phyloP scores from a whole-genome alignment of 1,284 basidiomycete genomes.

The Rhodotorula sp. region DNA sequence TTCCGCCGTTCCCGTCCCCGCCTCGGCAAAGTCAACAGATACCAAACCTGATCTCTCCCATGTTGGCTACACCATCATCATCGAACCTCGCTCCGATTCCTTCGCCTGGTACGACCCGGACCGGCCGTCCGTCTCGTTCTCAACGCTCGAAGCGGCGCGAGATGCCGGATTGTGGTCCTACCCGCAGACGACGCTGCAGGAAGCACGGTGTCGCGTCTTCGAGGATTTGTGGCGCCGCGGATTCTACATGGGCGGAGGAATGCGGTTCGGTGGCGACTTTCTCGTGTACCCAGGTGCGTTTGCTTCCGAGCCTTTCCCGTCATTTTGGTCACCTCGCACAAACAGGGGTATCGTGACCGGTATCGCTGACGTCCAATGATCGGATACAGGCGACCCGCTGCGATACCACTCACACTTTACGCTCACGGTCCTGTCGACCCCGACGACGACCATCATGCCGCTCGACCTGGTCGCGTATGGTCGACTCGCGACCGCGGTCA shows the following conservation, averaged over 20 bases:
- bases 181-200: conserved; percentile 63
- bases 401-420: conserved; percentile 97
- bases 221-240: conserved; percentile 74
- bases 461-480: conserved; percentile 95
- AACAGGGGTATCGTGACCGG: no score
- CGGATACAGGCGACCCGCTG: conserved; percentile 75
- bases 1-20: conserved; percentile 31
- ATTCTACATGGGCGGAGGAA: conserved; percentile 78
- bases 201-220: conserved; percentile 71
- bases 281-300: conserved; percentile 85
- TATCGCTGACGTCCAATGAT: not conserved
- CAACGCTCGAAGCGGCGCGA: conserved; percentile 62
- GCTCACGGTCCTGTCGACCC: conserved; percentile 71
- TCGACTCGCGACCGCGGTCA: conserved; percentile 91
- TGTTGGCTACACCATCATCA: conserved; percentile 44
- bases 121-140: conserved; percentile 52
- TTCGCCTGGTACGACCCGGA: conserved; percentile 62
- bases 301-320: not conserved
- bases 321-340: not conserved
- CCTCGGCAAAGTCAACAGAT: not conserved
- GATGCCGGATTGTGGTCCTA: conserved; percentile 72
- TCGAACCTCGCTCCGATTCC: conserved; percentile 60
- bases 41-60: conserved; percentile 17
- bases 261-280: conserved; percentile 94
- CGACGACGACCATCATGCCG: conserved; percentile 63